Conservation (phyloP, 2,329 filamentous ascomycete genomes). For the Stagonosporopsis tanaceti region DNA sequence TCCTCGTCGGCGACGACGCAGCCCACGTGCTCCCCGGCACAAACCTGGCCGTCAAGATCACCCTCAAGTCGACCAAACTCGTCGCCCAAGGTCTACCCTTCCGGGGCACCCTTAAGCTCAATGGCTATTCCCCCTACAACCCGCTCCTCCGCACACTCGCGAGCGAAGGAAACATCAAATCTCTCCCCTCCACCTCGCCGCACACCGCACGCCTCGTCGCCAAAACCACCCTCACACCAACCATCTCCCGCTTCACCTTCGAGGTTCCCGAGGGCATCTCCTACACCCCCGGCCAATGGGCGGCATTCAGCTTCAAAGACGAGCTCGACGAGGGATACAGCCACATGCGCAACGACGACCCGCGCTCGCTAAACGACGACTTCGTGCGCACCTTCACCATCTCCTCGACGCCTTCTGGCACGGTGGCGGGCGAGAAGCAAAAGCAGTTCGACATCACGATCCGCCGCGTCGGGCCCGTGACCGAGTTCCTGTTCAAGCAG, state of each 20-base stretch:
- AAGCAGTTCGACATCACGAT: constrained; percentile 75
- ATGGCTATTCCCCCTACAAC: constrained; percentile 78
- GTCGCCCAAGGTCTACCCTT: constrained; percentile 74
- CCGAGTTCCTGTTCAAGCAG: constrained; percentile 68
- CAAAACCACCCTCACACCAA: constrained; percentile 69
- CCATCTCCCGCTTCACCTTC: constrained; percentile 71
- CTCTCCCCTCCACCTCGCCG: constrained; percentile 10
- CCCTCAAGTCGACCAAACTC: constrained; percentile 66
- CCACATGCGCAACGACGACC: constrained; percentile 86
- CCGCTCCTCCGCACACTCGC: constrained; percentile 72
- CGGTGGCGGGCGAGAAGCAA: constrained; percentile 47
- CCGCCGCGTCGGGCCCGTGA: constrained; percentile 73
- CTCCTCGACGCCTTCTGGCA: constrained; percentile 62
- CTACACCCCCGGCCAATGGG: constrained; percentile 78
- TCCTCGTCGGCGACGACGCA: constrained; percentile 72
- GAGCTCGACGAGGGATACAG: constrained; percentile 77
- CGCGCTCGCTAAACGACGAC: constrained; percentile 82
- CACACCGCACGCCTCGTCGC: constrained; percentile 64
- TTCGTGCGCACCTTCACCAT: constrained; percentile 85
- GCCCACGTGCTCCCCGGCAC: constrained; percentile 69
- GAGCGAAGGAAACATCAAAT: constrained; percentile 60
- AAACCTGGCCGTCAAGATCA: constrained; percentile 76
- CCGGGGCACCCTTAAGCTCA: constrained; percentile 65
- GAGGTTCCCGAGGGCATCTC: constrained; percentile 50
- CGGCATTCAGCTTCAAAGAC: constrained; percentile 74